Evolutionary conservation across 257 asterid species (phyloP).

Genomic region (Solanum medicagineum): DNA sequence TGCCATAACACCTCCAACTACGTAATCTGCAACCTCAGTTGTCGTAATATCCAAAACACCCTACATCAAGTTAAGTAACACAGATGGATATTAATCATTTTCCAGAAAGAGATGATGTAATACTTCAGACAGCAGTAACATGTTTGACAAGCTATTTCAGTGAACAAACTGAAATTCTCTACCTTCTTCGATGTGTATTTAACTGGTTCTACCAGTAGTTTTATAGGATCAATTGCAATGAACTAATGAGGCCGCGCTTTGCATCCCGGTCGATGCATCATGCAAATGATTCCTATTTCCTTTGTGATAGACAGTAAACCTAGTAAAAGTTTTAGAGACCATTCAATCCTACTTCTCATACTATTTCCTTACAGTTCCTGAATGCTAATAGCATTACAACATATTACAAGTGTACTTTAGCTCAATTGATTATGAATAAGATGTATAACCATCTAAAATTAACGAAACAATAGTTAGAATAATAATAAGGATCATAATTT

Average conservation of each 20-base stretch:
- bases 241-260: background rate
- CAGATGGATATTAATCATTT: background rate
- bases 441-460: background rate
- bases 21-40: slow-evolving; percentile 85
- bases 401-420: background rate
- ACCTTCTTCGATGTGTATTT: background rate
- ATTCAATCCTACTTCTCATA: background rate
- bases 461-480: background rate
- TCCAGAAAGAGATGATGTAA: background rate
- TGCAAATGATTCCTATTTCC: background rate
- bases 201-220: background rate
- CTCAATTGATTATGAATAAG: background rate
- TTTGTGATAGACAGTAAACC: background rate
- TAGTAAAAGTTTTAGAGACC: background rate
- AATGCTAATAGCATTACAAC: background rate
- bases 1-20: slow-evolving; percentile 95
- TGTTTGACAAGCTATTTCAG: background rate
- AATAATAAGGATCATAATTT: background rate
- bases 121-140: background rate
- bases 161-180: background rate
- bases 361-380: background rate
- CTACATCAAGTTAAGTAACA: slow-evolving; percentile 19
- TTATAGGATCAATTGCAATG: background rate
- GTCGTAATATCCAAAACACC: slow-evolving; percentile 95
- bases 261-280: background rate